phyloP scores from a whole-genome alignment of 2,329 filamentous ascomycete species.

The Chaetomium globosum region DNA sequence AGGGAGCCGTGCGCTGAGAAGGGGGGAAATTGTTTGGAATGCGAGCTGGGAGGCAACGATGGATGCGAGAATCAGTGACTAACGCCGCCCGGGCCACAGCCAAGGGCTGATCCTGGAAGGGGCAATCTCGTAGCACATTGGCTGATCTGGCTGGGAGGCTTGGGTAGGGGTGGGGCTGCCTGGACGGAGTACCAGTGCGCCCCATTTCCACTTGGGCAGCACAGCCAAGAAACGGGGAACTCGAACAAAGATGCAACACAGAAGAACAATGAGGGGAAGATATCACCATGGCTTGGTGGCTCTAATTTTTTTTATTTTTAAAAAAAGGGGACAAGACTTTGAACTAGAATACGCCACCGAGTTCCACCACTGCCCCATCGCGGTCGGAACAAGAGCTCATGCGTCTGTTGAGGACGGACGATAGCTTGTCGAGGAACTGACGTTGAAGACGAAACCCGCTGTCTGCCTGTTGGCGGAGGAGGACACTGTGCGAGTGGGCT shows the following conservation, averaged over 20 bases:
- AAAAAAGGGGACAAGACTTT: no score
- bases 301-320: background rate
- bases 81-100: slow-evolving; percentile 31
- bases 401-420: background rate
- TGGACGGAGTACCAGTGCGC: slow-evolving; percentile 4
- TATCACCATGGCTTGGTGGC: background rate
- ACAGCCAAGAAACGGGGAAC: slow-evolving; percentile 4
- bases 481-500: slow-evolving; percentile 21
- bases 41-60: slow-evolving; percentile 33
- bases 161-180: slow-evolving; percentile 25
- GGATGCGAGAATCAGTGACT: slow-evolving; percentile 29
- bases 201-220: background rate
- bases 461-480: slow-evolving; percentile 2
- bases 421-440: background rate
- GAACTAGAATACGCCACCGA: background rate
- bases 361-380: background rate
- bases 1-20: slow-evolving; percentile 32
- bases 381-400: background rate
- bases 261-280: slow-evolving; percentile 15
- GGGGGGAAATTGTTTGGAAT: slow-evolving; percentile 39
- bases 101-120: slow-evolving; percentile 31
- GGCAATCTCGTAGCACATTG: slow-evolving; percentile 26
- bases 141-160: slow-evolving; percentile 15
- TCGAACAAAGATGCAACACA: slow-evolving; percentile 18
- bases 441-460: background rate